Conservation (phyloP, 495 filamentous ascomycete genomes). For the Chaetomium cochliodes region DNA sequence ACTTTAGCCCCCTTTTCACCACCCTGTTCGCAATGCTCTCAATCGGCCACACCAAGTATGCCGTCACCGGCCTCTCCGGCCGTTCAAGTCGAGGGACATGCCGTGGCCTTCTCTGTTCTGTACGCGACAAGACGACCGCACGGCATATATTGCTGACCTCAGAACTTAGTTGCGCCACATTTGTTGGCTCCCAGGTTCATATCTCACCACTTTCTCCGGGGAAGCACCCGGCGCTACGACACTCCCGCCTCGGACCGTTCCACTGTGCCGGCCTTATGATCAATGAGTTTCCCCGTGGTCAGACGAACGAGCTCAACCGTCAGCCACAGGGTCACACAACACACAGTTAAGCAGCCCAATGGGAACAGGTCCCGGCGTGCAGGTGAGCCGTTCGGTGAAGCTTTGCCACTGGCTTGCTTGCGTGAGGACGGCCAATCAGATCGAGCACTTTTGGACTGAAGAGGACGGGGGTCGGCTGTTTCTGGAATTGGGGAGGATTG, state of each 20-base stretch:
- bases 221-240: slow-evolving; percentile 14
- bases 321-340: slow-evolving; percentile 3
- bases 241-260: slow-evolving; percentile 31
- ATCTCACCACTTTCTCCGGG: slow-evolving; percentile 19
- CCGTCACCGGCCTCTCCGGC: not conserved
- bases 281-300: slow-evolving; percentile 23
- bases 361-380: slow-evolving; percentile 12
- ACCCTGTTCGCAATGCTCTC: not conserved
- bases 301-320: slow-evolving; percentile 18
- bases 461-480: not conserved
- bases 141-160: slow-evolving; percentile 18
- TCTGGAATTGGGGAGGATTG: slow-evolving; percentile 1
- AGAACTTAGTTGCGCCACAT: slow-evolving; percentile 4
- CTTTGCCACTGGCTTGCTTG: slow-evolving; percentile 15
- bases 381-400: slow-evolving; percentile 14
- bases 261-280: slow-evolving; percentile 19
- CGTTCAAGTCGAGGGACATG: not conserved
- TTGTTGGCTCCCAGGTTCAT: not conserved
- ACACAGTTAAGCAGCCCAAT: not conserved
- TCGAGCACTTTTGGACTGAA: not conserved
- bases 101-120: not conserved
- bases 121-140: not conserved
- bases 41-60: not conserved
- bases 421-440: not conserved
- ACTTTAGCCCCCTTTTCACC: not conserved